Base-by-base conservation (phyloP, 2,329 filamentous ascomycete species). In the Conoideocrella luteorostrata region DNA sequence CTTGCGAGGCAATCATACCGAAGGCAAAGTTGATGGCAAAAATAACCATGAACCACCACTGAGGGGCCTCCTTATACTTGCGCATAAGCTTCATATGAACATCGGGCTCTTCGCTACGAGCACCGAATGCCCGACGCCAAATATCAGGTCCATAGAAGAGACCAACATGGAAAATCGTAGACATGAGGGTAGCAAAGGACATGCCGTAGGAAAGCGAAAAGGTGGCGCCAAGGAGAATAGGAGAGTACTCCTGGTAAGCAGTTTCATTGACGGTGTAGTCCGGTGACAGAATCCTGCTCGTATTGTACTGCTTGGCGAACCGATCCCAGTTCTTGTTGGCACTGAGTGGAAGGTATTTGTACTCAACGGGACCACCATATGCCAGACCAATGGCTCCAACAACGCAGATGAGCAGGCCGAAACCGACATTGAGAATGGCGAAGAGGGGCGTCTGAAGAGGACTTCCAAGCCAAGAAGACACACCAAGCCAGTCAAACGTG, bases 401-500 rank as follows among this genome's bases (percentile, higher is more conserved):
- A 37, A 72, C 52, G 49, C 72, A 68, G 37, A 80, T 63, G 54
- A 72, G 70, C 20, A 74, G 47, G 3, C 78, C 62, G 38, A 77
- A 67, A 22, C 76, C 51, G 2, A 75, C 76, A 51, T 82, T 83
- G 36, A 71, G 69, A 42, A 80, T 73, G 10, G 77, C 76, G 55
- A 77, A 74, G 58, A 72, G 77, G 2, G 78, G 77, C 4, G 75
- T 68, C 43, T 79, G 76, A 26, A 81, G 58, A 9, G 77, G 78
- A 12, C 70, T 75, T 9, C 64, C 18, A 1, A 46, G 21, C 60
- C 38, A 75, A 65, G 52, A 74, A 80, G 13, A 71, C 75, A 46
- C 36, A 17, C 18, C 24, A 5, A 4, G 75, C 80, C 80, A 84
- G 59, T 84, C 80, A 47, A 85, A 78, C 0, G 78, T 81, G 5